Evolutionary conservation across 2,329 filamentous ascomycete species (phyloP).

Genomic region (Aureobasidium namibiae): DNA sequence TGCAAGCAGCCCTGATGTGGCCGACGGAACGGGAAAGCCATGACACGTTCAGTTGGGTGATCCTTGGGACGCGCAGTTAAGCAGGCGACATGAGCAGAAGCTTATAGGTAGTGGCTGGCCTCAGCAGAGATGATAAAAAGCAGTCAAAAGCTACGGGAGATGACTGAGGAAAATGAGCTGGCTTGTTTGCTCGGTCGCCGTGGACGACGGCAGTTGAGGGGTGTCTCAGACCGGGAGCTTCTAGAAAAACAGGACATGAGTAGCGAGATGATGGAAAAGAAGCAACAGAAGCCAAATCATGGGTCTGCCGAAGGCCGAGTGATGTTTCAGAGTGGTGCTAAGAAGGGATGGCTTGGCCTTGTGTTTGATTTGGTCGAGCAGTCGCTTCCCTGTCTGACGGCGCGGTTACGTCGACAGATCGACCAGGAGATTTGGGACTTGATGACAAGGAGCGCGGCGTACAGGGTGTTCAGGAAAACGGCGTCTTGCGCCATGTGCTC

Average conservation of each 20-base stretch:
- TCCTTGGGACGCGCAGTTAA: constrained; percentile 3
- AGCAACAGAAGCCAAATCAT: neutral
- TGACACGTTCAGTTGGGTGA: neutral
- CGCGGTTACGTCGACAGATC: neutral
- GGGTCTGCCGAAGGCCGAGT: neutral
- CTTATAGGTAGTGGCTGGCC: neutral
- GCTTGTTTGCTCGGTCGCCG: neutral
- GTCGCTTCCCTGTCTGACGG: neutral
- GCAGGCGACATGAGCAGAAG: neutral
- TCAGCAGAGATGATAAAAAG: neutral
- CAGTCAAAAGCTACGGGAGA: neutral
- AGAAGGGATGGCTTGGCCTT: constrained; percentile 6
- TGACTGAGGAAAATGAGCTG: neutral
- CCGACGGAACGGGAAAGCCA: neutral
- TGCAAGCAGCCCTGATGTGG: neutral
- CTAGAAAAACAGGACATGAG: neutral
- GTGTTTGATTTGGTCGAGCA: constrained; percentile 1
- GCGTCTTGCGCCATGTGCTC: neutral
- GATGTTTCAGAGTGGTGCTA: constrained; percentile 7
- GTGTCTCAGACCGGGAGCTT: neutral
- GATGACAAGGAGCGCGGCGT: neutral
- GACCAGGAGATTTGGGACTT: neutral
- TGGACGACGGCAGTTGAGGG: neutral
- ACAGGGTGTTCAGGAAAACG: neutral
- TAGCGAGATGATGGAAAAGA: neutral